A percentile compares a stretch with the other conserved stretches of the same genome.
phyloP scores from a whole-genome alignment of 495 filamentous ascomycete species.

The Penicillium steckii region DNA sequence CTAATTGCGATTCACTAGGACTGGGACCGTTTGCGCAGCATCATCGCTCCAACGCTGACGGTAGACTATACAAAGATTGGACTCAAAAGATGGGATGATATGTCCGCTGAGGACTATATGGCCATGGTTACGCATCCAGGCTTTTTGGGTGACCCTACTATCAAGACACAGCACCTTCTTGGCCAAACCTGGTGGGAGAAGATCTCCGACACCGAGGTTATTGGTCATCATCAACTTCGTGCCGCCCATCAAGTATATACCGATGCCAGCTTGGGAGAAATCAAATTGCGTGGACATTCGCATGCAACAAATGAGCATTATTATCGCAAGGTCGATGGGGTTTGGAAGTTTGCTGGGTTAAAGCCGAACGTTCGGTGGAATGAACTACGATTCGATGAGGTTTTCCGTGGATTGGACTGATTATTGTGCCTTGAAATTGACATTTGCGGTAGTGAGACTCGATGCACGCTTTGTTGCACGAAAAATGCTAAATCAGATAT shows the following conservation, averaged over 20 bases:
- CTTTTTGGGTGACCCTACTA: conserved; percentile 67
- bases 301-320: conserved; percentile 71
- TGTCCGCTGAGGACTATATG: conserved; percentile 71
- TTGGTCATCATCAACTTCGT: conserved; percentile 75
- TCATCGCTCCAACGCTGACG: conserved; percentile 68
- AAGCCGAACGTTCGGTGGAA: conserved; percentile 68
- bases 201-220: conserved; percentile 62
- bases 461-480: too few relatives aligned
- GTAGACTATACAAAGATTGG: conserved; percentile 76
- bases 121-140: conserved; percentile 63
- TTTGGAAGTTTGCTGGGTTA: conserved; percentile 82
- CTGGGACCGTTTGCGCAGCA: conserved; percentile 68
- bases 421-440: neutral
- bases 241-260: conserved; percentile 61
- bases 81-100: conserved; percentile 67
- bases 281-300: conserved; percentile 51
- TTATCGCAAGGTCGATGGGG: conserved; percentile 71
- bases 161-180: conserved; percentile 77
- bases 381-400: conserved; percentile 65
- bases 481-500: too few relatives aligned
- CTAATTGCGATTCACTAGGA: conserved; percentile 42
- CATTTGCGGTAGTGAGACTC: neutral
- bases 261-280: conserved; percentile 20
- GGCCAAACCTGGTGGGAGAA: conserved; percentile 72
- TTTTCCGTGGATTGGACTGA: conserved; percentile 33